A percentile compares a stretch with the other conserved stretches of the same genome.
Conservation (phyloP, 1,284 basidiomycete genomes). For the Apiotrichum siamense region DNA sequence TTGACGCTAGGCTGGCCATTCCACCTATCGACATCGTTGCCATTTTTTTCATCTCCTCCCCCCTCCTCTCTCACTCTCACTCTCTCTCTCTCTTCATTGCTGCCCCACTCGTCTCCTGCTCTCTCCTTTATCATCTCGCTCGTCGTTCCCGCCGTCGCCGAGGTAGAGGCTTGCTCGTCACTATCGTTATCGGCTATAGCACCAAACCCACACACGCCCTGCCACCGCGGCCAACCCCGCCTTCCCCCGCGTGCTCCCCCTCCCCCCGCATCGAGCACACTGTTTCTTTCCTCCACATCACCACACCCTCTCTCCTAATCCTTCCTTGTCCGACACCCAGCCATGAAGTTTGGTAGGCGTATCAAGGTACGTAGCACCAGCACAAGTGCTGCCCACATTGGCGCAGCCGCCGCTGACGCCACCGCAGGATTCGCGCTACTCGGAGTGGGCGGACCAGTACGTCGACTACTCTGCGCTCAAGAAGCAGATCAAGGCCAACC, state of each 20-base stretch:
- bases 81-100: neutral
- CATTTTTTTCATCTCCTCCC: neutral
- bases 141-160: no score
- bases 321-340: no score
- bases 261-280: neutral
- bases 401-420: conserved; percentile 6
- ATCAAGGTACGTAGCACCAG: conserved; percentile 59
- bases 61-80: neutral
- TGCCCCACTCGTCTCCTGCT: no score
- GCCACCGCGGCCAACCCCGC: no score
- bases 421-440: conserved; percentile 70
- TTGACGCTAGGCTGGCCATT: no score
- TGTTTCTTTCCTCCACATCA: neutral
- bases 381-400: neutral
- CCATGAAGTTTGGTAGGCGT: conserved; percentile 83
- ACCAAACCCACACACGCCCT: no score
- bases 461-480: conserved; percentile 84
- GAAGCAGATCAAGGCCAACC: conserved; percentile 66
- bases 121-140: no score
- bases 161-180: no score
- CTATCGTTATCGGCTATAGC: no score
- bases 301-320: neutral
- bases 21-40: no score
- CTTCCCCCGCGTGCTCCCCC: no score
- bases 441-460: conserved; percentile 85